Base-by-base conservation (phyloP, 352 stramenopile genomes). In the Aphanomyces euteiches region DNA sequence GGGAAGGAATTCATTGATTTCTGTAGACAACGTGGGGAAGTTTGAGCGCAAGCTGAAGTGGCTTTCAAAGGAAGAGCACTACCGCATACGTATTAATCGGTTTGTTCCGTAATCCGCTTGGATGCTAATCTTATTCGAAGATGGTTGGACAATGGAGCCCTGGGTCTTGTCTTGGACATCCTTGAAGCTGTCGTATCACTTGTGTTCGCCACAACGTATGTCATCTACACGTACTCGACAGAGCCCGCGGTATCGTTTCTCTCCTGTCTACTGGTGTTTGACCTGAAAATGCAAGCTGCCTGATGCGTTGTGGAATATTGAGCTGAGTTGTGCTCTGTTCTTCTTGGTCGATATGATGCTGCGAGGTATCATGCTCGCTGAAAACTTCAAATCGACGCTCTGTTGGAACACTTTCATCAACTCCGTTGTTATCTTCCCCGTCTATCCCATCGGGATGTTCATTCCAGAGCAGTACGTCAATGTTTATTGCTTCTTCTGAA, bases 381-480 rank as follows among this genome's bases (percentile, higher is more conserved):
- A 67, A 58, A 45, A 36, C 17, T 67, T 53, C 41, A 67, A 67
- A 36, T 19, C 13, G 15, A 67, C 54, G 15, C 7, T 67, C 10
- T 56, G 47, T 36, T 67, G 59, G 59, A 56, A 67, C 47, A 67
- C 59, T 17, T 67, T 67, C 28, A 56, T 67, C 59, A 67, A 67
- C 6, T 57, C 1, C 17, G 1, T 67, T 12, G 47, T 67, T 12
- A 67, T 67, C 28, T 58, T 67, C 28, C 59, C 59, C 21, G 59
- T 67, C 17, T 67, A 57, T n/a, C 59, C 59, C 3, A 40, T 40
- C n/a, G 59, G 37, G 7, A 67, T 67, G 59, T 67, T 67, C 54
- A 40, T 67, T 36, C 36, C 59, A 7, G 39, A 17, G 47, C 59
- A 67, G 59, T 67, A 67, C 41, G 59, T 53, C 41, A 10, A 8